Base-by-base conservation (phyloP, 495 filamentous ascomycete species). In the Corynascus novoguineensis region DNA sequence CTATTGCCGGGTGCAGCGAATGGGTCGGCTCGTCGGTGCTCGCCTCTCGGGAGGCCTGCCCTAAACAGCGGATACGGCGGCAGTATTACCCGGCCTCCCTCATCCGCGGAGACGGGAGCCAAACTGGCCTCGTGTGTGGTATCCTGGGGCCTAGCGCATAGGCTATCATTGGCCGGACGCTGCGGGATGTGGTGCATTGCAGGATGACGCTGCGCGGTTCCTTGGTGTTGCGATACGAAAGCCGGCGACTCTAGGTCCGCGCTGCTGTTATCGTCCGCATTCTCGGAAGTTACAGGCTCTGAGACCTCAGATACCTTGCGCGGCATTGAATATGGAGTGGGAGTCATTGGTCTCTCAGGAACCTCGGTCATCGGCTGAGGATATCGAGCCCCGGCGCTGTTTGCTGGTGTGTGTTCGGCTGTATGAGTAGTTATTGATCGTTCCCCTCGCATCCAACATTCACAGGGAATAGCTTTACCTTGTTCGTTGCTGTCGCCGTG, bases 281-380 rank as follows among this genome's bases (percentile, higher is more conserved):
- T 42, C 7, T 8, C 37, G 7, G 12, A 9, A 41, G 17, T 21
- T 12, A 9, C 19, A 1, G 37, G 19, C 37, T 40, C 15, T 2
- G 40, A 17, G 0, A 10, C 4, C 17, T 49, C 58, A 8, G 58
- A 60, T 5, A 50, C 45, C 29, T 56, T 60, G 4, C 28, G 27
- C 22, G 52, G 31, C 1, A 24, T 12, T 15, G 58, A 55, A 4
- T 51, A 56, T 8, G 53, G 58, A 5, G 53, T 57, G 0, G 58
- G 58, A 1, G 40, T 60, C 17, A 32, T 51, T 5, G 58, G 53
- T 14, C 58, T 45, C 17, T 57, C 53, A 15, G 3, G 17, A 14
- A 31, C 15, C 4, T 42, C 41, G 1, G 40, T 8, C 3, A 17
- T 12, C 0, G 47, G 28, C 4, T 15, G 11, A 1, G 17, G 24